These are phyloP conservation scores for Mallotus repandus DNA, from an alignment of 441 rosid species.

Conservation along the genomic window DNA sequence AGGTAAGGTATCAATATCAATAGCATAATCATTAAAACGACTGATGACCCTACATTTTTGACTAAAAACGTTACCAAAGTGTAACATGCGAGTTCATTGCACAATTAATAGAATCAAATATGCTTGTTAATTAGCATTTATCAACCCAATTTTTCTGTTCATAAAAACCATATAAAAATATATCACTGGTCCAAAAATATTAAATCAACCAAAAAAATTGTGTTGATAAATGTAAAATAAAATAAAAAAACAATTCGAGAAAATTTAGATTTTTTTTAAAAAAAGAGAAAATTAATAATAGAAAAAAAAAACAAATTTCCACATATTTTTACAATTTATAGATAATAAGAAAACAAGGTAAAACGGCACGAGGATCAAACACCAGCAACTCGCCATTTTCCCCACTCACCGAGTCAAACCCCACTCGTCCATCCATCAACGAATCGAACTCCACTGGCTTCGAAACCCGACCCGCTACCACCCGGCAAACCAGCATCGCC, in stretches of 20 bases:
- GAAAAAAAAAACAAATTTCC: slow-evolving; percentile 1
- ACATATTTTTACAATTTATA: slow-evolving; percentile 65
- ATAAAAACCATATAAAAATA: background rate
- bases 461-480: slow-evolving; percentile 80
- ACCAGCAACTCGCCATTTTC: slow-evolving; percentile 80
- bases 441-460: slow-evolving; percentile 45
- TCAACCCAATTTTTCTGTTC: slow-evolving; percentile 33
- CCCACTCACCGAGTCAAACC: slow-evolving; percentile 87
- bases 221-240: slow-evolving; percentile 45
- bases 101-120: background rate
- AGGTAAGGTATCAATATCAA: background rate
- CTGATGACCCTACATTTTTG: background rate
- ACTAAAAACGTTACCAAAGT: background rate
- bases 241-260: slow-evolving; percentile 9
- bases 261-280: background rate
- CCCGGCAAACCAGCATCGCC: slow-evolving; percentile 88
- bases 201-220: slow-evolving; percentile 30
- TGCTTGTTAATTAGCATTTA: slow-evolving; percentile 32
- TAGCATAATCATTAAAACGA: background rate
- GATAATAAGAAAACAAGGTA: slow-evolving; percentile 91
- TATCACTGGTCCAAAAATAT: background rate
- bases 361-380: slow-evolving; percentile 78
- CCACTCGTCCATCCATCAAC: slow-evolving; percentile 42
- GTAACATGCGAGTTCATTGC: background rate
- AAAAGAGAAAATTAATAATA: slow-evolving; percentile 4